Base-by-base conservation (phyloP, 192 early-diverging fungal genomes). In the Thamnidium elegans region DNA sequence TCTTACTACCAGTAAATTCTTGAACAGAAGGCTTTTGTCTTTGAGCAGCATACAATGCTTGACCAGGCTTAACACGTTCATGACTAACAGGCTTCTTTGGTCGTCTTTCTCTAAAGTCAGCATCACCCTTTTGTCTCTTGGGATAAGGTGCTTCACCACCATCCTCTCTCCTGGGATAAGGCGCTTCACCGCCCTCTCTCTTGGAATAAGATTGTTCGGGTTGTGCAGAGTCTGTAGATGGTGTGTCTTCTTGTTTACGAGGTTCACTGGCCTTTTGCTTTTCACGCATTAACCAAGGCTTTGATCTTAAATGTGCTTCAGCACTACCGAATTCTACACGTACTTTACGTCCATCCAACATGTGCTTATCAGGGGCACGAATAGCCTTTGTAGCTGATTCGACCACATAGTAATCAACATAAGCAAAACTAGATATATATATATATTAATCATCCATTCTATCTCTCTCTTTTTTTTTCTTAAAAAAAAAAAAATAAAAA, bases 301-400 rank as follows among this genome's bases (percentile, higher is more conserved):
- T 81, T 6, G 83, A 85, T 63, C 84, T 83, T 60, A 78, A 74
- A 3, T 88, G 87, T 1, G 89, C 89, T 8, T 83, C 82, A 21
- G 80, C 83, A 39, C 82, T 80, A 13, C 85, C 89, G 71, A 87
- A 90, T 69, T 90, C 87, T 21, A 90, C 74, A 44, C 86, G 81
- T 3, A 80, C 48, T 26, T 81, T 81, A 14, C 86, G 80, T 15
- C 80, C 81, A 48, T 79, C 80, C 51, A 90, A 72, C 47, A 72
- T 73, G 50, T 81, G 79, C 15, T 79, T 79, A 19, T 84, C 73
- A 3, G 78, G 73, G 15, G 83, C 75, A 61, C 79, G 80, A 65
- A 90, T 62, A 5, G 89, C 89, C 45, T 79, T 75, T 21, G 85
- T 84, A 2, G 89, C 86, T 31, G 80, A 82, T 44, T 84, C 89